These are phyloP conservation scores for Aspergillus phoenicis DNA, from an alignment of 2,329 filamentous ascomycete genomes.

Conservation along the genomic window DNA sequence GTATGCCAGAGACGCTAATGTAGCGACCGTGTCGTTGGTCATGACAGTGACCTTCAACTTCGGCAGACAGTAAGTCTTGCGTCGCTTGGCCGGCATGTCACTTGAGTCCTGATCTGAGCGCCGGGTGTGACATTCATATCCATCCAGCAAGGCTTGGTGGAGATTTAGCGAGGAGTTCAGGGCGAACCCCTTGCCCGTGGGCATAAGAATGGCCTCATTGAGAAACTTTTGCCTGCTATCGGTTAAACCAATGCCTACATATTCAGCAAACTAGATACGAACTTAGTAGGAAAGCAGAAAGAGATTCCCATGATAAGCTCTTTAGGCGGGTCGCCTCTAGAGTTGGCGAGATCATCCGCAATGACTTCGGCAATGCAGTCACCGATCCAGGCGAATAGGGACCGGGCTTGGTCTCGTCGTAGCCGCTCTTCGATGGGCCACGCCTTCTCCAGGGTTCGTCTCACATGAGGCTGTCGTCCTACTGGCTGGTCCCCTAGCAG, in stretches of 20 bases:
- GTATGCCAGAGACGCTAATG: constrained; percentile 74
- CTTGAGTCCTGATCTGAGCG: constrained; percentile 27
- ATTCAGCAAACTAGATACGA: too few species aligned
- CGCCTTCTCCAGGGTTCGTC: constrained; percentile 65
- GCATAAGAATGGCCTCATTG: constrained; percentile 54
- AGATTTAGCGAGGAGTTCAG: constrained; percentile 38
- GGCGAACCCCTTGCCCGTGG: constrained; percentile 57
- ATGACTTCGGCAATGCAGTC: constrained; percentile 72
- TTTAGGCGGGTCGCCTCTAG: constrained; percentile 31
- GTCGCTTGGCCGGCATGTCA: constrained; percentile 31
- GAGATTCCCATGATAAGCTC: constrained; percentile 46
- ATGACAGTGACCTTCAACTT: constrained; percentile 70
- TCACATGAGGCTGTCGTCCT: constrained; percentile 52
- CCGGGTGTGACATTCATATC: constrained; percentile 47
- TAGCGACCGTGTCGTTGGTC: constrained; percentile 76
- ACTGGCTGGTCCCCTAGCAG: constrained; percentile 42
- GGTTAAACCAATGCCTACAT: not conserved
- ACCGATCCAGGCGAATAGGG: constrained; percentile 75
- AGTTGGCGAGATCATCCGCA: constrained; percentile 46
- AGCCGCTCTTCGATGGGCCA: constrained; percentile 75
- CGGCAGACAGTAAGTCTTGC: constrained; percentile 53
- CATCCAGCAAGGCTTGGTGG: constrained; percentile 36
- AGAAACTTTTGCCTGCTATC: constrained; percentile 47
- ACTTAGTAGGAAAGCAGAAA: constrained; percentile 49
- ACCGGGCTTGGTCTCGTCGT: constrained; percentile 70